A percentile compares a stretch with the other conserved stretches of the same genome.
phyloP scores from a whole-genome alignment of 441 rosid species.

The Gossypium davidsonii region DNA sequence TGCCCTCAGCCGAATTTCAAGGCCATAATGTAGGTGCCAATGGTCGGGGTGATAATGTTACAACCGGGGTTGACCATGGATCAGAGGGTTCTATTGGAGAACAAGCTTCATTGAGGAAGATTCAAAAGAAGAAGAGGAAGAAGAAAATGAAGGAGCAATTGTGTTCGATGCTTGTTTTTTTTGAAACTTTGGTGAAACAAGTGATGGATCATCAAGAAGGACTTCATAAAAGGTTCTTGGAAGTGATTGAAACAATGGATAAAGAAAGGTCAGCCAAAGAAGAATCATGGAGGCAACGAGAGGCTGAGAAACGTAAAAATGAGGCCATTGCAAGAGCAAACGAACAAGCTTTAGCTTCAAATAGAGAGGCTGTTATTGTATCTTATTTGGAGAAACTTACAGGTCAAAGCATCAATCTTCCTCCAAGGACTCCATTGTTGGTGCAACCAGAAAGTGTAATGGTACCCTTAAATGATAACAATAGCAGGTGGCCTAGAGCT shows the following conservation, averaged over 20 bases:
- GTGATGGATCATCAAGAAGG: conserved; percentile 42
- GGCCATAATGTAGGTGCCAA: conserved; percentile 9
- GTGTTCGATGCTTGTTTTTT: conserved; percentile 21
- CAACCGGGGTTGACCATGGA: conserved; percentile 21
- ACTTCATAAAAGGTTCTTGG: conserved; percentile 31
- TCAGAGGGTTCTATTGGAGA: conserved; percentile 6
- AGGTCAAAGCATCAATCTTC: conserved; percentile 31
- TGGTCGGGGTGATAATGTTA: conserved; percentile 6
- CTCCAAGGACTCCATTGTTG: conserved; percentile 5
- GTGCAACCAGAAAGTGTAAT: conserved; percentile 17
- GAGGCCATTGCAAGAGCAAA: conserved; percentile 34
- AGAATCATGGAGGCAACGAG: conserved; percentile 33
- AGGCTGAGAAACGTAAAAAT: conserved; percentile 24
- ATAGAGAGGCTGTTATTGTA: conserved; percentile 34
- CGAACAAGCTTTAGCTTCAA: conserved; percentile 32
- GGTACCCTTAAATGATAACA: neutral
- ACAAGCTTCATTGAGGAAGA: conserved; percentile 27
- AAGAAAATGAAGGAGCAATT: conserved; percentile 28
- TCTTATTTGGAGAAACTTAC: conserved; percentile 35
- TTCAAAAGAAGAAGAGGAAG: conserved; percentile 23
- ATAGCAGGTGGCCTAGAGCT: neutral
- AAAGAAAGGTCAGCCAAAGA: conserved; percentile 31
- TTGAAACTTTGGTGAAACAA: conserved; percentile 32
- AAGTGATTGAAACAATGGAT: conserved; percentile 36
- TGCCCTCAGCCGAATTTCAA: conserved; percentile 11